phyloP scores from a whole-genome alignment of 163 green algal genomes.

The Coccomyxa subellipsoidea region DNA sequence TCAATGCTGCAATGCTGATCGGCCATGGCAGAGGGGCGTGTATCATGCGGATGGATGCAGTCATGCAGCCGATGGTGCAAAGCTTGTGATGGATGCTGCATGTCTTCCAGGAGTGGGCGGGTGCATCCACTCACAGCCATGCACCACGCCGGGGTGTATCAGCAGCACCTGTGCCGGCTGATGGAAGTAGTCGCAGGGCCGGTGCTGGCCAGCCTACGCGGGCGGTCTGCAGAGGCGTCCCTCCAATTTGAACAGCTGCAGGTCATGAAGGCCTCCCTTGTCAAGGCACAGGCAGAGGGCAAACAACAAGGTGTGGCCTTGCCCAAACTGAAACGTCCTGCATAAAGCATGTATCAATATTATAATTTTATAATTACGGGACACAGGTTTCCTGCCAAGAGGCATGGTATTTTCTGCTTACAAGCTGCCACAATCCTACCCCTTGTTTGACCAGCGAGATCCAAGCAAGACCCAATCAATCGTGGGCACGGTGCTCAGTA shows the following conservation, averaged over 20 bases:
- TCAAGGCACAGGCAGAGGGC: background rate
- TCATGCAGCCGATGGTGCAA: background rate
- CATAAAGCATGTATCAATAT: no score
- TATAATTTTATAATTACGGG: no score
- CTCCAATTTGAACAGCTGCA: background rate
- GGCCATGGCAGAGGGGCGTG: no score
- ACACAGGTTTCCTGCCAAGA: no score
- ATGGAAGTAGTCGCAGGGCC: conserved; percentile 21
- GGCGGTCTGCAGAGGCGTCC: background rate
- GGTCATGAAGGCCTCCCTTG: background rate
- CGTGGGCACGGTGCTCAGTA: no score
- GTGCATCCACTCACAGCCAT: conserved; percentile 16
- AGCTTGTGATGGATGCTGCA: background rate
- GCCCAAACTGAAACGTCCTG: no score
- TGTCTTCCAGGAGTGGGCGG: conserved; percentile 1
- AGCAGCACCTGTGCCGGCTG: conserved; percentile 29
- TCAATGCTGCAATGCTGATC: no score
- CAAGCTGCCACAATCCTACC: no score
- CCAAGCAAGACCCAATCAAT: no score
- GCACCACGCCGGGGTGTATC: conserved; percentile 24
- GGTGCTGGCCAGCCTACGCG: conserved; percentile 7
- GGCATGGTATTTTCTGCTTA: no score
- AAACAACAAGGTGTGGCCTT: background rate
- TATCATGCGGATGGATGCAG: no score
- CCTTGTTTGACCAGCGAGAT: no score